Evolutionary conservation across 495 filamentous ascomycete species (phyloP), one percentile per base, ranked within the genome.

Genomic region (Corynascus novoguineensis): DNA sequence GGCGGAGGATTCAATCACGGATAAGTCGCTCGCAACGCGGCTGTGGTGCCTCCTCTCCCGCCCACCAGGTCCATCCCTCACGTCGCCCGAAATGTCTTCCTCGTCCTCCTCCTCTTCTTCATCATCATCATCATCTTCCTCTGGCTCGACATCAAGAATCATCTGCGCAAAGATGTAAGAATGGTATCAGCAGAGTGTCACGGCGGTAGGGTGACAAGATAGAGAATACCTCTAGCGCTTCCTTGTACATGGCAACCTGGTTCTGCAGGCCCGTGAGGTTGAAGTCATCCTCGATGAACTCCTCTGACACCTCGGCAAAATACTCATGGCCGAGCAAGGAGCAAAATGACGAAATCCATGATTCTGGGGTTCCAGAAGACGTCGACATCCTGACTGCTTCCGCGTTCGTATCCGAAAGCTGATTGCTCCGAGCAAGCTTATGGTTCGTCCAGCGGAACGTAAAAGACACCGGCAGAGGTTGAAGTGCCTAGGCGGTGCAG

Each of bases 281-380:
- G 77, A 98, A 98, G 69, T 98, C 93, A 83, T 98, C 93, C 71
- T 98, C 93, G 64, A 98, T 97, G 68, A 98, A 98, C 58, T 98
- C 93, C 73, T 98, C 93, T 21, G 89, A 91, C 40, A 98, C 92
- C 72, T 98, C 93, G 49, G 95, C 95, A 69, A 98, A 98, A 73
- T 97, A 98, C 69, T 98, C 93, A 69, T 98, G 93, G 53, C 93
- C 93, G 57, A 96, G 81, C 32, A 97, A 78, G 29, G 88, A 89
- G 76, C 93, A 98, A 72, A 96, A 98, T 47, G 90, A 92, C 52
- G 88, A 86, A 75, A 98, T 97, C 93, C 93, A 98, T 40, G 89
- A 93, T 74, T 96, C 92, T 62, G 88, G 87, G 3, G 88, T 83
- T 57, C 86, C 88, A 50, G 90, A 92, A 4, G 89, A 92, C 58